phyloP scores from a whole-genome alignment of 345 rosid species.

The Eutrema yunnanense region DNA sequence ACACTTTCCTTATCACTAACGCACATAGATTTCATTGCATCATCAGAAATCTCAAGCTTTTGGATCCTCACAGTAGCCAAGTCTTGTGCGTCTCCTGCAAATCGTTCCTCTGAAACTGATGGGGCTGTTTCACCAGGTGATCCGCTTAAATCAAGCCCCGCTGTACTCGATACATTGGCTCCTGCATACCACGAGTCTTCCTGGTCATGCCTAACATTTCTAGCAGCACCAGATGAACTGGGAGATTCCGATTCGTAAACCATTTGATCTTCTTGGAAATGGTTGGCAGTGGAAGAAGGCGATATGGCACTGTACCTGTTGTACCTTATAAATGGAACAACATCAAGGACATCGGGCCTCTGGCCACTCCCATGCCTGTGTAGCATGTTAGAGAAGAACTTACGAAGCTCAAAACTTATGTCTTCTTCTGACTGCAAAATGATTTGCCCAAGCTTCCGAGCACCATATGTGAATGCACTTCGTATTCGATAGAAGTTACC shows the following conservation, averaged over 20 bases:
- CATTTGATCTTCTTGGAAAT: conserved; percentile 41
- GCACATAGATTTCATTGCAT: conserved; percentile 27
- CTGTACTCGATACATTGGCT: conserved; percentile 1
- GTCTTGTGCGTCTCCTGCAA: conserved; percentile 50
- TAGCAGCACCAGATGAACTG: conserved; percentile 24
- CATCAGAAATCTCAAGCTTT: conserved; percentile 33
- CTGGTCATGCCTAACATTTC: conserved; percentile 29
- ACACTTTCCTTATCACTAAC: conserved; percentile 24
- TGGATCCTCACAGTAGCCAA: conserved; percentile 42
- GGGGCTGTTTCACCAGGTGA: conserved; percentile 16
- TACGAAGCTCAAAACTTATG: conserved; percentile 49
- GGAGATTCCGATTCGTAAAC: conserved; percentile 26
- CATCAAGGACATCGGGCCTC: conserved; percentile 79
- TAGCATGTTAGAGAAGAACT: conserved; percentile 68
- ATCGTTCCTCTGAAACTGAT: conserved; percentile 40
- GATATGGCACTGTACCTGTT: conserved; percentile 26
- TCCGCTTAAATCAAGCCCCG: neutral
- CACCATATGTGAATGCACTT: conserved; percentile 89
- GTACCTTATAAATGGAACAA: conserved; percentile 36
- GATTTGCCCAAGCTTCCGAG: conserved; percentile 69
- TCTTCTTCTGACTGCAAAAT: conserved; percentile 50
- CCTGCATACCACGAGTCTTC: conserved; percentile 15
- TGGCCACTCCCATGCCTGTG: conserved; percentile 73
- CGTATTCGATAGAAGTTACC: conserved; percentile 80
- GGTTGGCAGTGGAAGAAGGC: conserved; percentile 33